Evolutionary conservation across 371 early-diverging fungal species (phyloP).

Genomic region (Lichtheimia ramosa): DNA sequence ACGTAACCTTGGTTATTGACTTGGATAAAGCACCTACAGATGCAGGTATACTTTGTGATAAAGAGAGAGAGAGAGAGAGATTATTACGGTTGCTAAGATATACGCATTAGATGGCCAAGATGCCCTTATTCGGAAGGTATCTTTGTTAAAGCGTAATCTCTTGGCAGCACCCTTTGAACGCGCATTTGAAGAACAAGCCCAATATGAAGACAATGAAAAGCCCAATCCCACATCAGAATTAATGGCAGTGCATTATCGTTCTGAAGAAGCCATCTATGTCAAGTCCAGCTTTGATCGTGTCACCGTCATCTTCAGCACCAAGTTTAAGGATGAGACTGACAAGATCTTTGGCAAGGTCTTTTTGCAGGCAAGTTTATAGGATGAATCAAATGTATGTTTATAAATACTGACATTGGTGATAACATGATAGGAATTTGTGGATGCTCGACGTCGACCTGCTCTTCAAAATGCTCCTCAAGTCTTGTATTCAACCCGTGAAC

Average conservation of each 20-base stretch:
- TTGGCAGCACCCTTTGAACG: conserved; percentile 92
- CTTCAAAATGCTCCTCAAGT: conserved; percentile 97
- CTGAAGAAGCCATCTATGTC: conserved; percentile 91
- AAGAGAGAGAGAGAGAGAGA: neutral
- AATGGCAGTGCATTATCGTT: conserved; percentile 92
- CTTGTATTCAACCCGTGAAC: conserved; percentile 88
- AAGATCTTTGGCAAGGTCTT: conserved; percentile 95
- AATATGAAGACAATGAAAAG: conserved; percentile 69
- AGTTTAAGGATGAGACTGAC: conserved; percentile 97
- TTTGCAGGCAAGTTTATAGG: conserved; percentile 68
- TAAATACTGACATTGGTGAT: neutral
- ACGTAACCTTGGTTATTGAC: conserved; percentile 84
- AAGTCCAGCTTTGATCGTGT: conserved; percentile 91
- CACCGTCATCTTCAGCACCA: conserved; percentile 94
- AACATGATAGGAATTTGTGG: conserved; percentile 84
- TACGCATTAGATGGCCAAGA: conserved; percentile 47
- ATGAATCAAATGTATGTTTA: neutral
- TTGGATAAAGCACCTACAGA: conserved; percentile 72
- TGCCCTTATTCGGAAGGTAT: conserved; percentile 74
- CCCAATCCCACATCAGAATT: conserved; percentile 61
- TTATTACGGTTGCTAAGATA: conserved; percentile 1
- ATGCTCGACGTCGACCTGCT: conserved; percentile 88
- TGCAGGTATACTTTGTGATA: conserved; percentile 55
- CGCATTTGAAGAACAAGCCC: conserved; percentile 84
- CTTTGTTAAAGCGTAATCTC: conserved; percentile 89